Evolutionary conservation across 164 flowering plant species (phyloP).

Genomic region (Echeveria elegans): DNA sequence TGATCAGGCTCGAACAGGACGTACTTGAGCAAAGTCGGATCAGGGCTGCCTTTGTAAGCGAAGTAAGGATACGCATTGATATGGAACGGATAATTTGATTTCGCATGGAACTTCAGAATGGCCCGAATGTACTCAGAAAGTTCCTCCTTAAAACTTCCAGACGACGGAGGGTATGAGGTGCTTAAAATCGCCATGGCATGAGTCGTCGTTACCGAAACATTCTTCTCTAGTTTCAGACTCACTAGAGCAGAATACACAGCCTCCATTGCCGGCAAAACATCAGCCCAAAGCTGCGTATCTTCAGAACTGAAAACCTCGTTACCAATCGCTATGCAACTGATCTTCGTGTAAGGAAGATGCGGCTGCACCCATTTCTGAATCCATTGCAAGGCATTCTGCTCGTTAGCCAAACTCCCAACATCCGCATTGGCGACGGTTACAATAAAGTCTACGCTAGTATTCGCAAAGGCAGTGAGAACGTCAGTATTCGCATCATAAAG

Average conservation of each 20-base stretch:
- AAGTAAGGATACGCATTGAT: slow-evolving; percentile 89
- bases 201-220: slow-evolving; percentile 62
- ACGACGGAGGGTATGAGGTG: slow-evolving; percentile 73
- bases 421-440: not conserved
- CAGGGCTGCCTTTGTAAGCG: slow-evolving; percentile 65
- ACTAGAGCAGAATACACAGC: slow-evolving; percentile 41
- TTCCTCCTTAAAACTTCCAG: slow-evolving; percentile 51
- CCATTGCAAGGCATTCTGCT: not conserved
- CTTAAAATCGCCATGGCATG: slow-evolving; percentile 55
- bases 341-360: not conserved
- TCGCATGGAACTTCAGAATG: slow-evolving; percentile 52
- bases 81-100: slow-evolving; percentile 61
- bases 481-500: not conserved
- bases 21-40: slow-evolving; percentile 35
- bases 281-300: slow-evolving; percentile 24
- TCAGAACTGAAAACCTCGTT: slow-evolving; percentile 49
- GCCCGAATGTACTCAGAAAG: slow-evolving; percentile 45
- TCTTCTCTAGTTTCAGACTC: slow-evolving; percentile 40
- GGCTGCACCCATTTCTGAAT: not conserved
- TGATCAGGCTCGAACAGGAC: slow-evolving; percentile 62
- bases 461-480: not conserved
- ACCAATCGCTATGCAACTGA: not conserved
- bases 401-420: not conserved
- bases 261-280: slow-evolving; percentile 76
- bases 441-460: not conserved